Evolutionary conservation across 768 basidiomycete species (phyloP).

Genomic region (Termitomyces sp.): DNA sequence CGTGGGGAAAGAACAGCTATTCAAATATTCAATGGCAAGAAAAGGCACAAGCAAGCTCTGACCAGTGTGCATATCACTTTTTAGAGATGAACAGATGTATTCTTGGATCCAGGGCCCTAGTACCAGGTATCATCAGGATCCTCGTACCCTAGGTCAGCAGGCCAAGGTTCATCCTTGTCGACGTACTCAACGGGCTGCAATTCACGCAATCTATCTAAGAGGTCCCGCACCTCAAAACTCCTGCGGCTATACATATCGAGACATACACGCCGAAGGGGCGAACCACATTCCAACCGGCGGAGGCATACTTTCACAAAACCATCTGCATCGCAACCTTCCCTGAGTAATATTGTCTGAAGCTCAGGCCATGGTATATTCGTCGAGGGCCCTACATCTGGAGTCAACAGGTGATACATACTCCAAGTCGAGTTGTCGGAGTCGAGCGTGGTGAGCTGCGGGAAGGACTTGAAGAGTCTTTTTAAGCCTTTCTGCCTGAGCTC

Average conservation of each 20-base stretch:
- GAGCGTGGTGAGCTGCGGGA: slow-evolving; percentile 29
- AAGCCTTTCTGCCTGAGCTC: slow-evolving; percentile 26
- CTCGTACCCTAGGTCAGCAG: slow-evolving; percentile 30
- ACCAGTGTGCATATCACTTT: neutral
- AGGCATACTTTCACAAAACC: slow-evolving; percentile 27
- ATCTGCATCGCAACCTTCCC: slow-evolving; percentile 23
- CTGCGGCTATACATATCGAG: slow-evolving; percentile 35
- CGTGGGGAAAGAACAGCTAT: neutral
- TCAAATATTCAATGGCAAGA: neutral
- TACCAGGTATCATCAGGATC: slow-evolving; percentile 27
- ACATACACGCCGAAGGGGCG: slow-evolving; percentile 18
- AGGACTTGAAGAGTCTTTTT: slow-evolving; percentile 26
- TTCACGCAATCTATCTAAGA: slow-evolving; percentile 23
- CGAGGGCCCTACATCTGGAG: slow-evolving; percentile 6
- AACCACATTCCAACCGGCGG: slow-evolving; percentile 15
- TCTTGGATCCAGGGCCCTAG: neutral
- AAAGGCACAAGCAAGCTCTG: neutral
- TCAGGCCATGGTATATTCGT: slow-evolving; percentile 25
- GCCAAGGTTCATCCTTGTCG: slow-evolving; percentile 26
- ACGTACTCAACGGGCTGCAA: slow-evolving; percentile 24
- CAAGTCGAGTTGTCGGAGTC: slow-evolving; percentile 29
- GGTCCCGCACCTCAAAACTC: slow-evolving; percentile 21
- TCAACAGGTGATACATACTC: slow-evolving; percentile 24
- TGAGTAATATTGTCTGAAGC: slow-evolving; percentile 27
- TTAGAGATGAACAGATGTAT: neutral